Percentiles rank a stretch among this genome's conserved stretches.
phyloP scores from a whole-genome alignment of 2,329 filamentous ascomycete genomes.

The Ceratocystis colombiana region DNA sequence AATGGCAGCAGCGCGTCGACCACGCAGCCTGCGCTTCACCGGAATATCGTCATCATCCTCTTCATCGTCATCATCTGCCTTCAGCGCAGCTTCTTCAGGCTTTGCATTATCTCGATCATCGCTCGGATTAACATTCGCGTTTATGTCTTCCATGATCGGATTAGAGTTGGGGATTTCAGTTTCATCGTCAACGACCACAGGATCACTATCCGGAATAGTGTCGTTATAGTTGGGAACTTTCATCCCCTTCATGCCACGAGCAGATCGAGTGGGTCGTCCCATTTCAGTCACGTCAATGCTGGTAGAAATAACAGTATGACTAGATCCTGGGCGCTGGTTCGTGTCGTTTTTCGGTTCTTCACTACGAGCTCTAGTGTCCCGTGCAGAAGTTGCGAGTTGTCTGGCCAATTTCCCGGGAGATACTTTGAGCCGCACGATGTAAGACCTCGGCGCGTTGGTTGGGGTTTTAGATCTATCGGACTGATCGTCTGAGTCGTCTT shows the following conservation, averaged over 20 bases:
- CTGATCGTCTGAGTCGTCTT: constrained; percentile 30
- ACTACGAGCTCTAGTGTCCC: constrained; percentile 44
- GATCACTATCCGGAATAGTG: constrained; percentile 24
- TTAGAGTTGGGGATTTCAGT: constrained; percentile 28
- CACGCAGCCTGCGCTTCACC: constrained; percentile 22
- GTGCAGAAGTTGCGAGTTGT: constrained; percentile 33
- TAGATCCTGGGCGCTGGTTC: constrained; percentile 50
- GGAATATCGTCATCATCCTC: constrained; percentile 31
- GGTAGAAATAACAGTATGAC: constrained; percentile 45
- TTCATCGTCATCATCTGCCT: constrained; percentile 30
- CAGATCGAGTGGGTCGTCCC: constrained; percentile 36
- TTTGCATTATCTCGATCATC: constrained; percentile 17
- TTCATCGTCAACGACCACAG: constrained; percentile 26
- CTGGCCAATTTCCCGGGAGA: constrained; percentile 30
- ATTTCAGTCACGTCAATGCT: constrained; percentile 29
- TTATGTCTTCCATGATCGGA: constrained; percentile 30
- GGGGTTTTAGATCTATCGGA: constrained; percentile 29
- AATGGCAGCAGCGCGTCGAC: constrained; percentile 24
- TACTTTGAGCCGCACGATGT: constrained; percentile 40
- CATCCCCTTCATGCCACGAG: constrained; percentile 43
- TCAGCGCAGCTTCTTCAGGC: not conserved
- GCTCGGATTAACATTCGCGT: constrained; percentile 28
- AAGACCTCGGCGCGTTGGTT: constrained; percentile 24
- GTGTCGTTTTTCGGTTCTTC: constrained; percentile 47
- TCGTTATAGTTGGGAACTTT: constrained; percentile 30